Conservation (phyloP, 305 asterid genomes). For the Fraxinus nigra region DNA sequence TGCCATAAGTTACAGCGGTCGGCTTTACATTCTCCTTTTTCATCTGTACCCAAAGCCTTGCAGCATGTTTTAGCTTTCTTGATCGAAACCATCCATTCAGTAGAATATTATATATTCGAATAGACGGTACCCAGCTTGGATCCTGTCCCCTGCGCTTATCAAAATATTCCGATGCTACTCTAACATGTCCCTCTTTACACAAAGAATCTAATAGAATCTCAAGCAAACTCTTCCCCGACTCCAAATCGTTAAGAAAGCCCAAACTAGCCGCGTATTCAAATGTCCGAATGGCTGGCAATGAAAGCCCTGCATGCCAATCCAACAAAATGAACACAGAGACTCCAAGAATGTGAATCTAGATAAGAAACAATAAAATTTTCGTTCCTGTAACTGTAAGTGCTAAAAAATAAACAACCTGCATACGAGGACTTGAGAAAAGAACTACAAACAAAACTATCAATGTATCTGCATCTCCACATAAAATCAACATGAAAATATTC, state of each 20-base stretch:
- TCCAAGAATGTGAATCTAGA: background rate
- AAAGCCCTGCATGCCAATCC: slow-evolving; percentile 47
- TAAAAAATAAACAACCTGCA: background rate
- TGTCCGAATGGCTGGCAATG: slow-evolving; percentile 57
- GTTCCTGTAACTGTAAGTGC: background rate
- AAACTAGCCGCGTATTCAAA: slow-evolving; percentile 55
- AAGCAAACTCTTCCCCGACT: slow-evolving; percentile 40
- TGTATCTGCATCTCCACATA: background rate
- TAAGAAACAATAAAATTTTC: background rate
- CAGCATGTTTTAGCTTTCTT: slow-evolving; percentile 59
- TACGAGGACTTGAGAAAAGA: background rate
- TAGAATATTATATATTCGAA: slow-evolving; percentile 57
- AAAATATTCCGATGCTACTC: slow-evolving; percentile 58
- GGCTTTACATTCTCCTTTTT: slow-evolving; percentile 54
- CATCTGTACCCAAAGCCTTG: slow-evolving; percentile 62
- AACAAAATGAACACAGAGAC: background rate
- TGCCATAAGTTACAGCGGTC: slow-evolving; percentile 72
- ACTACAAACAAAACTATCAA: background rate
- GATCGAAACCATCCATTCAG: slow-evolving; percentile 77
- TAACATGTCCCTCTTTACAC: slow-evolving; percentile 73
- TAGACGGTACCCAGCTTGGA: slow-evolving; percentile 56
- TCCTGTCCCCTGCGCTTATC: slow-evolving; percentile 39
- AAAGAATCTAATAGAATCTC: slow-evolving; percentile 70
- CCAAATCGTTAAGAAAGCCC: slow-evolving; percentile 35
- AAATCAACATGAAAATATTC: background rate